A percentile compares a stretch with the other conserved stretches of the same genome.
phyloP scores from a whole-genome alignment of 495 filamentous ascomycete species.

The Recurvomyces mirabilis region DNA sequence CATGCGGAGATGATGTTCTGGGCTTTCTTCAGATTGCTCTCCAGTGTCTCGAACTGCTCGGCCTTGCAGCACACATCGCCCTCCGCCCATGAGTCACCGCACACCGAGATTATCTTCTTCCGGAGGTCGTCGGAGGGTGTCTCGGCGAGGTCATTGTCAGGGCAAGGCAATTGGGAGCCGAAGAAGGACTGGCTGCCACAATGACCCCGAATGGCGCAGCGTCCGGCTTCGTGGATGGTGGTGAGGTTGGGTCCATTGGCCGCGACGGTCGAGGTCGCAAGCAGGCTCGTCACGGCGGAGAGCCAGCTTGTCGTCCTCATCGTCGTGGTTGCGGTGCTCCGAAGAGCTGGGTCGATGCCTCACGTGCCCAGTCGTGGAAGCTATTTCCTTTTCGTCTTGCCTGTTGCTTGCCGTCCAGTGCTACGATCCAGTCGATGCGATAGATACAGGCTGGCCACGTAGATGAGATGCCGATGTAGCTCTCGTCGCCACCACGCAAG shows the following conservation, averaged over 20 bases:
- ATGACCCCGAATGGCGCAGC: slow-evolving; percentile 82
- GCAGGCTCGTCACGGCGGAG: no score
- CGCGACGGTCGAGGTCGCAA: no score
- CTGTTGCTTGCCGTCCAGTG: no score
- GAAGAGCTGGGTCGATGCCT: no score
- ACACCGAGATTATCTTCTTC: slow-evolving; percentile 69
- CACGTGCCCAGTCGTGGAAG: no score
- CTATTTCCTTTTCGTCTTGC: no score
- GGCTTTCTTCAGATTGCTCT: slow-evolving; percentile 72
- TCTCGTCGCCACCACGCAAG: neutral
- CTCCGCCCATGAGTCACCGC: slow-evolving; percentile 72
- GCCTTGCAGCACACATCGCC: slow-evolving; percentile 73
- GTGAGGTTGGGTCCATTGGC: slow-evolving; percentile 30
- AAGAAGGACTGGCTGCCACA: slow-evolving; percentile 86
- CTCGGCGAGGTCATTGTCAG: slow-evolving; percentile 79
- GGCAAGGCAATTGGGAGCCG: slow-evolving; percentile 74
- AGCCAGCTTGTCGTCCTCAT: slow-evolving; percentile 7
- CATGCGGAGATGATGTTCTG: slow-evolving; percentile 81
- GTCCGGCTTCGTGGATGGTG: slow-evolving; percentile 68
- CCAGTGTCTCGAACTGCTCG: slow-evolving; percentile 73
- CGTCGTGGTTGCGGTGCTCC: neutral
- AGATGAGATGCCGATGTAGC: no score
- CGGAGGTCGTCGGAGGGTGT: slow-evolving; percentile 57
- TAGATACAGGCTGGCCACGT: no score
- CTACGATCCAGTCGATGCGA: no score